phyloP scores from a whole-genome alignment of 2,329 filamentous ascomycete species.

The Aureobasidium sp. region DNA sequence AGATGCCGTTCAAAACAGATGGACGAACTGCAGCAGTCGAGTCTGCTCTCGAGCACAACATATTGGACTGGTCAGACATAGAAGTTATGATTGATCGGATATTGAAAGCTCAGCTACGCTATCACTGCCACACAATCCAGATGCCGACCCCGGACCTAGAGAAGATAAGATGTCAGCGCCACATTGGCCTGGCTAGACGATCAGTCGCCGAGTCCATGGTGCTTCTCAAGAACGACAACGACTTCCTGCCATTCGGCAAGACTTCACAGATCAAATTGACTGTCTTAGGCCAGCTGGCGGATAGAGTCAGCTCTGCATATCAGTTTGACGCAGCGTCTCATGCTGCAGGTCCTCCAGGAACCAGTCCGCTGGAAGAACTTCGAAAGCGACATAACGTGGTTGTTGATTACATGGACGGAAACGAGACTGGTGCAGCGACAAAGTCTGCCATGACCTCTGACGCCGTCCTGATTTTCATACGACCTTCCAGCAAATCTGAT shows the following conservation, averaged over 20 bases:
- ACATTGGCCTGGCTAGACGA: slow-evolving; percentile 16
- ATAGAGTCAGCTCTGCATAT: slow-evolving; percentile 12
- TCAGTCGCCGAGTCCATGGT: slow-evolving; percentile 17
- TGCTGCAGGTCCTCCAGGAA: slow-evolving; percentile 15
- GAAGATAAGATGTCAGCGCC: slow-evolving; percentile 15
- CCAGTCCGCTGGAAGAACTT: slow-evolving; percentile 15
- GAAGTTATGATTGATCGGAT: background rate
- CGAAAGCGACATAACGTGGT: slow-evolving; percentile 12
- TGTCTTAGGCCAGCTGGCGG: slow-evolving; percentile 16
- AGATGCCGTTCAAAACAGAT: slow-evolving; percentile 15
- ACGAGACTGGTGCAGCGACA: background rate
- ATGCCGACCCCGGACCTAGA: background rate
- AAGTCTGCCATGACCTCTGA: slow-evolving; percentile 10
- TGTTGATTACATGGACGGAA: background rate
- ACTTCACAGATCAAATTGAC: slow-evolving; percentile 5
- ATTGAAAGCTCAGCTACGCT: background rate
- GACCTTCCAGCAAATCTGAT: background rate
- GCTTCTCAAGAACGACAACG: slow-evolving; percentile 16
- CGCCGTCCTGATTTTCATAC: slow-evolving; percentile 11
- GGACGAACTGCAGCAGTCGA: slow-evolving; percentile 10
- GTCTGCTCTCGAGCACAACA: slow-evolving; percentile 1
- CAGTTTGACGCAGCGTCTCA: slow-evolving; percentile 16
- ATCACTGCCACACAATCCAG: background rate
- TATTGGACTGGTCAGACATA: background rate
- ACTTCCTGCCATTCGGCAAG: background rate